phyloP scores from a whole-genome alignment of 169 alveolate species.

The Eimeria zaria region DNA sequence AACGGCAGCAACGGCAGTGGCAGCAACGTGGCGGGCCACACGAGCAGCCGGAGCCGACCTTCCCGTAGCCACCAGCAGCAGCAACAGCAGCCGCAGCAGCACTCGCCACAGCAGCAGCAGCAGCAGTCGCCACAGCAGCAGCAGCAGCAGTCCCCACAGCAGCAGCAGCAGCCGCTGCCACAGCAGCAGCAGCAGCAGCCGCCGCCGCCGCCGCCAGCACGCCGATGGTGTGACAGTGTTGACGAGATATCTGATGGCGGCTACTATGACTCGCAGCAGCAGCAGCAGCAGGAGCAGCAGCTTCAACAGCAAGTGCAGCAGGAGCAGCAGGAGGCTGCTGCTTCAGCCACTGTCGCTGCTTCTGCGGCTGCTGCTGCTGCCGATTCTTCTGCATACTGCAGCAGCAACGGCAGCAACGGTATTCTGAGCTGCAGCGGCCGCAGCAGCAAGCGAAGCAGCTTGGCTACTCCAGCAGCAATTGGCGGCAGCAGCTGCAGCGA shows the following conservation, averaged over 20 bases:
- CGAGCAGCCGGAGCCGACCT: too few species aligned
- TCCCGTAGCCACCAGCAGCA: too few species aligned
- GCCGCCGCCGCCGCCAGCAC: constrained; percentile 20
- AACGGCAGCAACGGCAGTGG: too few species aligned
- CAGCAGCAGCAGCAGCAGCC: constrained; percentile 39
- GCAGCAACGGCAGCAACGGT: constrained; percentile 10
- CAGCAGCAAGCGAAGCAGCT: constrained; percentile 39
- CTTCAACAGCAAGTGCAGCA: constrained; percentile 20
- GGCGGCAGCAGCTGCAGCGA: neutral
- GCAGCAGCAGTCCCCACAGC: neutral
- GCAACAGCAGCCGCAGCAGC: constrained; percentile 30
- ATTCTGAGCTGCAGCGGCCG: neutral
- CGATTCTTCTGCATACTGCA: neutral
- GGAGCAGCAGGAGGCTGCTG: constrained; percentile 2
- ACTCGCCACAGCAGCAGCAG: constrained; percentile 10
- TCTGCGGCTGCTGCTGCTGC: constrained; percentile 10
- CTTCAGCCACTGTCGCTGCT: neutral
- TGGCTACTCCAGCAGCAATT: neutral
- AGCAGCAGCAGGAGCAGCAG: constrained; percentile 7
- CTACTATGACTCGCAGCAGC: neutral
- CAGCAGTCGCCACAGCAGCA: neutral
- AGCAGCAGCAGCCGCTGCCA: constrained; percentile 4
- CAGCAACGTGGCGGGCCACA: too few species aligned
- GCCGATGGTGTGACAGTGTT: constrained; percentile 26
- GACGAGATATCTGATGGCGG: neutral